A percentile compares a stretch with the other conserved stretches of the same genome.
Conservation (phyloP, 495 filamentous ascomycete species). For the Usnea hakonensis region DNA sequence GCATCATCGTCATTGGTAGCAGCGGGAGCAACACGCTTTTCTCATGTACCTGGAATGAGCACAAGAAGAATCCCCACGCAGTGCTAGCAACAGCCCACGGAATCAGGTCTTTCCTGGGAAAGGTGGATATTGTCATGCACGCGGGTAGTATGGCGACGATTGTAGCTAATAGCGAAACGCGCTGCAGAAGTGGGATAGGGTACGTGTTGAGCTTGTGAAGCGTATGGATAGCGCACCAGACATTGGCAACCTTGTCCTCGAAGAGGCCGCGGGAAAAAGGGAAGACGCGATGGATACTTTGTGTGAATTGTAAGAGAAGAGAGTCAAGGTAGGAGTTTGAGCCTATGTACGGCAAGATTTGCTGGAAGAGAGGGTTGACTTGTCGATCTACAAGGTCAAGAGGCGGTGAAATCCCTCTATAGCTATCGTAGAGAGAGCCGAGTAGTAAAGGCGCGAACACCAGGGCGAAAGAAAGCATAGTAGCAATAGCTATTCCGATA, state of each 20-base stretch:
- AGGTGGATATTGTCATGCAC: slow-evolving; percentile 67
- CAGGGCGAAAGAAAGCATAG: slow-evolving; percentile 62
- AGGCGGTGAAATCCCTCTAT: slow-evolving; percentile 44
- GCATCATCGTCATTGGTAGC: slow-evolving; percentile 80
- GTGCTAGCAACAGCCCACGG: slow-evolving; percentile 71
- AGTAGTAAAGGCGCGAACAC: slow-evolving; percentile 66
- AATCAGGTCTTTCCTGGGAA: slow-evolving; percentile 66
- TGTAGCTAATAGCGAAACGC: slow-evolving; percentile 68
- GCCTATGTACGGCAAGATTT: slow-evolving; percentile 52
- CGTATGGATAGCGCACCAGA: slow-evolving; percentile 90
- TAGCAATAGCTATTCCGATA: slow-evolving; percentile 63
- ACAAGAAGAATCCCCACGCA: slow-evolving; percentile 95
- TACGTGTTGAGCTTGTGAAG: slow-evolving; percentile 71
- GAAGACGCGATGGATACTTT: slow-evolving; percentile 83
- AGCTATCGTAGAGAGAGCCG: slow-evolving; percentile 52
- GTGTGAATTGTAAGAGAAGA: slow-evolving; percentile 63
- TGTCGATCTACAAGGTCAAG: slow-evolving; percentile 34
- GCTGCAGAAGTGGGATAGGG: slow-evolving; percentile 52
- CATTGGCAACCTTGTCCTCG: slow-evolving; percentile 97
- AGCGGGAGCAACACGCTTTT: slow-evolving; percentile 90
- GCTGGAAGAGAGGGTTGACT: slow-evolving; percentile 43
- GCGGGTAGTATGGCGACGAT: slow-evolving; percentile 67
- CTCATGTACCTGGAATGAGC: slow-evolving; percentile 96
- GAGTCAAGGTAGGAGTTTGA: slow-evolving; percentile 61
- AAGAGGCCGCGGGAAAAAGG: slow-evolving; percentile 91